These are phyloP conservation scores for Fusarium nygamai DNA, from an alignment of 2,329 filamentous ascomycete species.

Conservation along the genomic window DNA sequence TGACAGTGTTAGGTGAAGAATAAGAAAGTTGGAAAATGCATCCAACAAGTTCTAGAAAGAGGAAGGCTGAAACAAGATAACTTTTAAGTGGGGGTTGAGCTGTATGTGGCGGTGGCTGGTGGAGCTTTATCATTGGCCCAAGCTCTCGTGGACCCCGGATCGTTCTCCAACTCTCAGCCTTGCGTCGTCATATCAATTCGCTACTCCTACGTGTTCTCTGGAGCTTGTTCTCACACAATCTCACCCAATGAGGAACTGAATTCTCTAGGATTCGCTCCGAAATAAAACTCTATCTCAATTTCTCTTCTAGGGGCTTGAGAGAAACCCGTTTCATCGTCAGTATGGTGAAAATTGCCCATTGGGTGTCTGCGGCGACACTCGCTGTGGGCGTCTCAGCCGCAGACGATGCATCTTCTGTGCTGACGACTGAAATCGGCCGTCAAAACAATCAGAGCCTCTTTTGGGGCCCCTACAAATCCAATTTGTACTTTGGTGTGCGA, in stretches of 20 bases:
- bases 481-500: conserved; percentile 91
- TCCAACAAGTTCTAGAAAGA: conserved; percentile 16
- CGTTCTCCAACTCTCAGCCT: conserved; percentile 37
- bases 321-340: not conserved
- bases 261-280: not conserved
- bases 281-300: not conserved
- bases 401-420: conserved; percentile 49
- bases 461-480: conserved; percentile 96
- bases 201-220: conserved; percentile 40
- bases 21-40: not conserved
- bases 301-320: not conserved
- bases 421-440: conserved; percentile 61
- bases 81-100: conserved; percentile 7
- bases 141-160: conserved; percentile 30
- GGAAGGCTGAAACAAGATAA: conserved; percentile 31
- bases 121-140: conserved; percentile 32
- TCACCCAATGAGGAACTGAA: conserved; percentile 12
- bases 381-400: conserved; percentile 41
- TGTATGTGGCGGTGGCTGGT: conserved; percentile 37
- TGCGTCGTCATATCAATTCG: conserved; percentile 33
- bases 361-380: conserved; percentile 45
- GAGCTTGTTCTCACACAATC: conserved; percentile 10
- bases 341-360: conserved; percentile 48
- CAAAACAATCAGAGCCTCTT: conserved; percentile 84
- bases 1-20: not conserved